Conservation (phyloP, 139 green algal species). For the Pleodorina starrii region DNA sequence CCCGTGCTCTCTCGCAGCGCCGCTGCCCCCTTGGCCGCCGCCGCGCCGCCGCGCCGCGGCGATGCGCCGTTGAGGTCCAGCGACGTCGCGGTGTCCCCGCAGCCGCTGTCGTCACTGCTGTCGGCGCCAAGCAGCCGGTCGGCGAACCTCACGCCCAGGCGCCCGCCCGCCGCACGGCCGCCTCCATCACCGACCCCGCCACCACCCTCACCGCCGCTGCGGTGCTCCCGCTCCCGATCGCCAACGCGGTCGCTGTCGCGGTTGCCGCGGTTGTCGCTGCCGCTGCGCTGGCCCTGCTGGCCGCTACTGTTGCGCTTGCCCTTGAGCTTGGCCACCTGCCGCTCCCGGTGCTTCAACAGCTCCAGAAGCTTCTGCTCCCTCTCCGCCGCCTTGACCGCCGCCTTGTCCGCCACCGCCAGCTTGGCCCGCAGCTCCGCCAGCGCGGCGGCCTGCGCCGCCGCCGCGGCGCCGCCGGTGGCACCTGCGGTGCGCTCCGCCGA, state of each 20-base stretch:
- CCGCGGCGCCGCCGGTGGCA: neutral
- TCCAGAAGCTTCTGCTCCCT: neutral
- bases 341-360: constrained; percentile 21
- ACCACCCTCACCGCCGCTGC: neutral
- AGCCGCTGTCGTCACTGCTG: neutral
- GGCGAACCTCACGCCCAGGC: neutral
- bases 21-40: neutral
- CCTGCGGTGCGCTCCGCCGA: neutral
- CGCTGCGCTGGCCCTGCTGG: neutral
- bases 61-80: neutral
- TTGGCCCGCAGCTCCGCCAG: neutral
- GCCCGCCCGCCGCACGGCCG: neutral
- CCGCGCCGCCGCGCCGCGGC: neutral
- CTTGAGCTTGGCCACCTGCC: constrained; percentile 26
- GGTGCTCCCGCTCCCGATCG: neutral
- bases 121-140: neutral
- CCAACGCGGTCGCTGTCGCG: neutral
- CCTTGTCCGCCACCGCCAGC: neutral
- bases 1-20: neutral
- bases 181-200: neutral
- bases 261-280: neutral
- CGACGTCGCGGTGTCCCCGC: neutral
- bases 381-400: neutral
- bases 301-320: neutral
- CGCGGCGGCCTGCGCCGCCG: neutral